Evolutionary conservation across 75 land plant genomes (phyloP).

Genomic region (Sequoia sempervirens): DNA sequence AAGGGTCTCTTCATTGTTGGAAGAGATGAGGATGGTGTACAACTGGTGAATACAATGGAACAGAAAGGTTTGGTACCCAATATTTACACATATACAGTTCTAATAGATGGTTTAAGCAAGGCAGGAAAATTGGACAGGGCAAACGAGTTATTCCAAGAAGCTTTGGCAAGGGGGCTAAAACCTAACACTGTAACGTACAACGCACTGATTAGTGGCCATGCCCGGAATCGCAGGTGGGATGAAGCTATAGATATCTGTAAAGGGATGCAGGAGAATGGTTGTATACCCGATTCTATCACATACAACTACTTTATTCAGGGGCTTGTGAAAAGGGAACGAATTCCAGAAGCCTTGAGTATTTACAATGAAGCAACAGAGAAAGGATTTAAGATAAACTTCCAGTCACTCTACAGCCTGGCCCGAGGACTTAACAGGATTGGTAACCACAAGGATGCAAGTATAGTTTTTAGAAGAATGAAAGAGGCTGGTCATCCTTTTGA

Average conservation of each 20-base stretch:
- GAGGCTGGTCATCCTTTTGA: background rate
- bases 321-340: conserved; percentile 2
- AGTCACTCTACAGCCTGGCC: conserved; percentile 1
- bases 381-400: background rate
- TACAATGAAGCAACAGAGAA: background rate
- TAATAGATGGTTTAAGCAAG: conserved; percentile 34
- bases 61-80: conserved; percentile 17
- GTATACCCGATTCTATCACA: conserved; percentile 11
- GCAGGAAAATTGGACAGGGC: conserved; percentile 26
- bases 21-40: conserved; percentile 5
- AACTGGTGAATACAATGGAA: conserved; percentile 13
- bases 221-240: conserved; percentile 19
- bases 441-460: conserved; percentile 7
- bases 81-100: conserved; percentile 38
- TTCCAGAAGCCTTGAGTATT: conserved; percentile 5
- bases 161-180: conserved; percentile 24
- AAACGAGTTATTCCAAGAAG: conserved; percentile 30
- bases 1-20: conserved; percentile 12
- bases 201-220: conserved; percentile 16
- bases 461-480: background rate
- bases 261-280: conserved; percentile 15
- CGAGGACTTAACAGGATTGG: conserved; percentile 8
- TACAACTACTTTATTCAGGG: conserved; percentile 18
- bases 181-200: conserved; percentile 33
- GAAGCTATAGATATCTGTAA: conserved; percentile 5